phyloP scores from a whole-genome alignment of 192 early-diverging fungal species.

The Globomyces pollinis-pini region DNA sequence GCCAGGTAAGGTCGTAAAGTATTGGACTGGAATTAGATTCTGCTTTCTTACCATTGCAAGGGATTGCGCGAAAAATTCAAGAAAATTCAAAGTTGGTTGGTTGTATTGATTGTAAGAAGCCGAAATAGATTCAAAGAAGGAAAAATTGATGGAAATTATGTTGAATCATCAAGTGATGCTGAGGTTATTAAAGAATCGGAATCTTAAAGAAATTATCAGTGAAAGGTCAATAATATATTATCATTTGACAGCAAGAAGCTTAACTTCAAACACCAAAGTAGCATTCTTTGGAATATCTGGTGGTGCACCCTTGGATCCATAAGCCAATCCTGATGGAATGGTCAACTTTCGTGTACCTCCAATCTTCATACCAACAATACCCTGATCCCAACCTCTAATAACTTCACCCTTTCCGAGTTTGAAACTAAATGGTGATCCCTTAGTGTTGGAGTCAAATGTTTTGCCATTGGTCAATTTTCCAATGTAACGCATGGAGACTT shows the following conservation, averaged over 20 bases:
- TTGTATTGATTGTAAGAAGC: too few relatives aligned
- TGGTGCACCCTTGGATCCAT: constrained; percentile 70
- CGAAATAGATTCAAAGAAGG: neutral
- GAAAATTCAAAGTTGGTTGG: too few relatives aligned
- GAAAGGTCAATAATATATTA: neutral
- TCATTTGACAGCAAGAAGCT: constrained; percentile 53
- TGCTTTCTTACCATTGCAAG: neutral
- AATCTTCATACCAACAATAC: constrained; percentile 76
- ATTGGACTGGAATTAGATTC: constrained; percentile 64
- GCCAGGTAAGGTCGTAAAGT: constrained; percentile 93
- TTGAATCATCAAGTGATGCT: too few relatives aligned
- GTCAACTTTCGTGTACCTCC: constrained; percentile 87
- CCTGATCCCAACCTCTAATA: constrained; percentile 95
- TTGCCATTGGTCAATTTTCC: constrained; percentile 88
- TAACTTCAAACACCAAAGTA: constrained; percentile 85
- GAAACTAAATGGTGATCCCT: constrained; percentile 86
- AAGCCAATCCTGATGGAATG: constrained; percentile 72
- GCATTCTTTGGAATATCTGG: constrained; percentile 85
- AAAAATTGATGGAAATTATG: too few relatives aligned
- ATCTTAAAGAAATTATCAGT: neutral
- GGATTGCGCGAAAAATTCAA: neutral
- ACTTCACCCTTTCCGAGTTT: constrained; percentile 78
- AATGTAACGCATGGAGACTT: constrained; percentile 85
- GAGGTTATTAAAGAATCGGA: too few relatives aligned
- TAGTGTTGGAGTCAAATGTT: constrained; percentile 92